Evolutionary conservation across 208 protist genomes (phyloP), one percentile per base, ranked within the genome.

Genomic region (Phytomonas sp.): DNA sequence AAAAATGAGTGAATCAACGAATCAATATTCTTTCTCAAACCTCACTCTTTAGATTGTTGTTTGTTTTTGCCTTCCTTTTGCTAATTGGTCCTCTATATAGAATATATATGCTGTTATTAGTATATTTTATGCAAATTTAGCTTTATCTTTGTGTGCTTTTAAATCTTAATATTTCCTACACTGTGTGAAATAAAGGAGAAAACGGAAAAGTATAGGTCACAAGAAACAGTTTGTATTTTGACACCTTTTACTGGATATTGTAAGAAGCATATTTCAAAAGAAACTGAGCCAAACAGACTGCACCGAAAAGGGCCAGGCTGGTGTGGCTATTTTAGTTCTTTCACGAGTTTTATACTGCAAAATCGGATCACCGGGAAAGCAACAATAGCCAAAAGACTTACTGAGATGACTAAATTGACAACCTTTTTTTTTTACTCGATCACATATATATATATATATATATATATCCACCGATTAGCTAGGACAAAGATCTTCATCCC

Each of bases 11-110:
- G 33, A 23, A 36, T 32, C 29, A 70, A 68, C 6, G 33, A 37
- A 64, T 64, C 6, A 64, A 64, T 11, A 67, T 36, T 34, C 26
- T 45, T 67, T 67, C 2, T 12, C 23, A 40, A 67, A 49, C 40
- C 40, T 49, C 40, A 49, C 40, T 49, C 40, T 49, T 49, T 10
- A 12, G 40, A 19, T 16, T 49, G 40, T 49, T 49, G 10, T 49
- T 49, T 19, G 40, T 49, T 49, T 49, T 12, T 19, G 1, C 40
- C 19, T 49, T 16, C 40, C 40, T 49, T 49, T 49, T 49, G 12
- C 40, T 49, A 49, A 12, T 49, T 19, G 14, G 12, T 49, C 19
- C 40, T 49, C 40, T 49, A 49, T 49, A 49, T 49, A 10, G 14
- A 49, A 49, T 19, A 49, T 49, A 49, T 49, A 49, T 49, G 40